Conservation (phyloP, 805 yeast genomes). For the Ogataea ramenticola region DNA sequence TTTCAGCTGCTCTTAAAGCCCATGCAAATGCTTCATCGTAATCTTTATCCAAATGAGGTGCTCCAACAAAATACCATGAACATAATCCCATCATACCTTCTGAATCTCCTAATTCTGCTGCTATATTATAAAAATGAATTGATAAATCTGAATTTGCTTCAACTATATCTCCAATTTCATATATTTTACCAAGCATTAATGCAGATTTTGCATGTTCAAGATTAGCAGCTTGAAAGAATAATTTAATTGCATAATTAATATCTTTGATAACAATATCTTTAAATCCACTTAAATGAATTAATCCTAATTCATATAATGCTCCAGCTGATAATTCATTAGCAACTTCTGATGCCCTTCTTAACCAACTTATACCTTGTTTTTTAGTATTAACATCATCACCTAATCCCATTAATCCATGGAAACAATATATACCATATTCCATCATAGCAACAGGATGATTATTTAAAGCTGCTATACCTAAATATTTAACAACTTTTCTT, state of each 20-base stretch:
- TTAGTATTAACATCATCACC: conserved; percentile 60
- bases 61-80: conserved; percentile 94
- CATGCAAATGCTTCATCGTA: conserved; percentile 87
- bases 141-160: conserved; percentile 78
- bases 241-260: conserved; percentile 72
- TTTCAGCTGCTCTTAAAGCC: conserved; percentile 82
- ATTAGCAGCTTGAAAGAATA: conserved; percentile 83
- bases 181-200: conserved; percentile 69
- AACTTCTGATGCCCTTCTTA: conserved; percentile 74
- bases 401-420: conserved; percentile 79
- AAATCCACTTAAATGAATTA: conserved; percentile 78
- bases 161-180: conserved; percentile 73
- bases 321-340: conserved; percentile 82
- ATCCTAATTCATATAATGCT: conserved; percentile 92
- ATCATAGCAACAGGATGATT: conserved; percentile 97
- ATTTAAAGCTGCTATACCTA: conserved; percentile 80
- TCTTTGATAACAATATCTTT: conserved; percentile 83
- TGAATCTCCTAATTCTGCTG: conserved; percentile 83
- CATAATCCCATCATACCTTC: conserved; percentile 89
- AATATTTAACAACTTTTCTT: conserved; percentile 73
- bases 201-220: conserved; percentile 81
- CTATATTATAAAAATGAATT: conserved; percentile 87
- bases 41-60: conserved; percentile 76
- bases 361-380: conserved; percentile 88
- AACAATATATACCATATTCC: conserved; percentile 82